Base-by-base conservation (phyloP, 331 rosid species). In the Prunus yedoensis region DNA sequence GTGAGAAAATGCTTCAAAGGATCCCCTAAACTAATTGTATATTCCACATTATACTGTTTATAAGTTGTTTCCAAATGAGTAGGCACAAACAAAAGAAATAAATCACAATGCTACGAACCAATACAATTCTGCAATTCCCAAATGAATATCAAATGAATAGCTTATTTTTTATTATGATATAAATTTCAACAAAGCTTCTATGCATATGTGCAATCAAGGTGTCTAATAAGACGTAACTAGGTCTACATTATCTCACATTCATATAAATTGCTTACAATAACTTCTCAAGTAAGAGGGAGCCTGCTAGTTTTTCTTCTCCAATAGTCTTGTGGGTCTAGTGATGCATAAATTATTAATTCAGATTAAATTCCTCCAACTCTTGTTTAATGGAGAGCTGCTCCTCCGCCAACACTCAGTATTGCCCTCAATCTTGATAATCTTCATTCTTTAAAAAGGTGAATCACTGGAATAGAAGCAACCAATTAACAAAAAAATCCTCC, bases 401-500 rank as follows among this genome's bases (percentile, higher is more conserved):
- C 50, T 21, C 23, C 45, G 25, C n/a, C 30, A 66, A n/a, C 32
- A 15, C 30, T 65, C 50, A 60, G 45, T 28, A 10, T 59, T 38
- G 53, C 23, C 25, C 23, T 51, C 61, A 57, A 63, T 45, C 63
- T 13, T 59, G 80, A 65, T 47, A 73, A 52, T 41, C 73, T 56
- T 52, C 64, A 20, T 28, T 62, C 83, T 78, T 71, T 30, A 49
- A 78, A 11, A 53, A 56, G 54, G 20, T 38, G 8, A 47, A 16
- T 63, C 15, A 56, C 25, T 2, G 12, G 1, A 54, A 56, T 46
- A 4, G 28, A 49, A 58, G 59, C 49, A 45, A 57, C 15, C 23
- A 0, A 16, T 9, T 3, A 21, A 10, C 30, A 0, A 5, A 3
- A 60, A 38, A n/a, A 58, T 21, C 1, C 23, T 32, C 51, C 27